Evolutionary conservation across 2,329 filamentous ascomycete species (phyloP).

Genomic region (Westerdykella sp.): DNA sequence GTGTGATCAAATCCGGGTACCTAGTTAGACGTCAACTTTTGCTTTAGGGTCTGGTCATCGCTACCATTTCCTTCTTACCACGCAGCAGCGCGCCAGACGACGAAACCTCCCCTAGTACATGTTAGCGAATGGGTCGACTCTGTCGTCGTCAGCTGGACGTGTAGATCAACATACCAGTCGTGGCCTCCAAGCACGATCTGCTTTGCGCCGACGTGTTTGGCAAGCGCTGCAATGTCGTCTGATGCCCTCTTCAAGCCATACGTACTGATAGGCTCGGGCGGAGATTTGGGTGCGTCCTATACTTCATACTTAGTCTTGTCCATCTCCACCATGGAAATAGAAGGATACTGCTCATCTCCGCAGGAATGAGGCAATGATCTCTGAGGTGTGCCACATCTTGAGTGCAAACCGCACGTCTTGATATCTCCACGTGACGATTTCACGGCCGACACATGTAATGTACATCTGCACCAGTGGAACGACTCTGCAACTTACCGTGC

Average conservation of each 20-base stretch:
- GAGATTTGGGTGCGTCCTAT: constrained; percentile 44
- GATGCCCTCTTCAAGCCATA: constrained; percentile 69
- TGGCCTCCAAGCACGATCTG: constrained; percentile 79
- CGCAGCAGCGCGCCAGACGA: constrained; percentile 68
- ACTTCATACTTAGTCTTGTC: constrained; percentile 12
- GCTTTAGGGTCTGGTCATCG: not conserved
- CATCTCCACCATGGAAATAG: constrained; percentile 1
- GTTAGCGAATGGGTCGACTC: constrained; percentile 3
- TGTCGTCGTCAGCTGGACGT: not conserved
- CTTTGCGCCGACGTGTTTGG: constrained; percentile 49
- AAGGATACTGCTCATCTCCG: no score
- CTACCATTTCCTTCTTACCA: constrained; percentile 39
- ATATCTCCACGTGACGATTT: no score
- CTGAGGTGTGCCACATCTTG: not conserved
- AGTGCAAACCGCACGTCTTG: no score
- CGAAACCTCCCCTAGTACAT: constrained; percentile 58
- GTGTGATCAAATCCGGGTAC: constrained; percentile 64
- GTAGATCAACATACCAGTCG: constrained; percentile 56
- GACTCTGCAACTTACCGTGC: constrained; percentile 48
- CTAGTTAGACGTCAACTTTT: constrained; percentile 11
- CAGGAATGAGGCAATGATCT: constrained; percentile 5
- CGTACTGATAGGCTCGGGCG: constrained; percentile 54
- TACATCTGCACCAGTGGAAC: no score
- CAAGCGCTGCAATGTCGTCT: constrained; percentile 69
- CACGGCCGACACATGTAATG: no score